Base-by-base conservation (phyloP, 495 filamentous ascomycete genomes). In the Staphylotrichum longicolle region DNA sequence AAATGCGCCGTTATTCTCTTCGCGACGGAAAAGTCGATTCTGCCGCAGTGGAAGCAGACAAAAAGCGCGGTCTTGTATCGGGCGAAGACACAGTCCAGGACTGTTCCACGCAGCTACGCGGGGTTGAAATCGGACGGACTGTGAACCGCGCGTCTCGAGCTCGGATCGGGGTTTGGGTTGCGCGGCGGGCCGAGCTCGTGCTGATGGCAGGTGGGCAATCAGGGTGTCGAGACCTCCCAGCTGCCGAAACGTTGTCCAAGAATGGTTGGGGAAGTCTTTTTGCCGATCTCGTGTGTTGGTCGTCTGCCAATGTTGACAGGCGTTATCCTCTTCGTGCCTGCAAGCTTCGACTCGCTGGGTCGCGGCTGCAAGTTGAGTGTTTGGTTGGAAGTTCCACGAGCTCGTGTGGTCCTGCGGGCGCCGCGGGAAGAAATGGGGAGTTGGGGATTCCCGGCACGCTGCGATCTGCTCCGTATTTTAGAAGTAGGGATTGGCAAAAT, bases 61-160 rank as follows among this genome's bases (percentile, higher is more conserved):
- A 27, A 27, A 4, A 27, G 7, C 44, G 33, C 7, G 27, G 37
- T 45, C 12, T 27, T 27, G 20, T 27, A 27, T 27, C 20, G 20
- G 20, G 20, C 20, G 20, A 27, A 27, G 20, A 27, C 20, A 27
- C 20, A 27, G 20, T 34, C 15, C 45, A 30, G 35, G 5, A 12
- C 3, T n/a, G 20, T 20, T 50, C 41, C 30, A 46, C 37, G 45
- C 35, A 49, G 46, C 46, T 11, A 14, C 5, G 34, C 35, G 20
- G 45, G 39, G 40, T 53, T 14, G 48, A 60, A 39, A 48, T 63
- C 7, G 57, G 56, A 45, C 14, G 57, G 55, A 44, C 39, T 44
- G 54, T 34, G 56, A 34, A 27, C 41, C 61, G 48, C 39, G 47
- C 47, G 46, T 58, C 47, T 48, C 35, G 42, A 40, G 37, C 41